Evolutionary conservation across 2,329 filamentous ascomycete species (phyloP).

Genomic region (Talaromyces sp.): DNA sequence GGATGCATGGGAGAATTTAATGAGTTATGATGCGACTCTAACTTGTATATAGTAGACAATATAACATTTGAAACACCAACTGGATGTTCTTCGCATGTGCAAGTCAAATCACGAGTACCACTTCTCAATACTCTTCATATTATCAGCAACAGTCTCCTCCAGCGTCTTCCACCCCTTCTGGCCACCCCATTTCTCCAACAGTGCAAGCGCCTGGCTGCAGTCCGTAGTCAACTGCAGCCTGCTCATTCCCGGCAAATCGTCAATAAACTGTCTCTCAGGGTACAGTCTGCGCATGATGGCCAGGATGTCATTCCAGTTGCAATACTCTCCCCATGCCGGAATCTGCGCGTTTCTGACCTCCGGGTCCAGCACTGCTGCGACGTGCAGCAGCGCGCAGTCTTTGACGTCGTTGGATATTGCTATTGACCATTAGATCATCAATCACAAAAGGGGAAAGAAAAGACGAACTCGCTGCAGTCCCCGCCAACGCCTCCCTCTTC

Average conservation of each 20-base stretch:
- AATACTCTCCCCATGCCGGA: conserved; percentile 3
- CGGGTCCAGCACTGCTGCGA: conserved; percentile 5
- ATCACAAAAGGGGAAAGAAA: neutral
- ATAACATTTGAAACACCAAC: no score
- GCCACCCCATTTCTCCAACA: conserved; percentile 6
- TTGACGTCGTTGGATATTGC: conserved; percentile 3
- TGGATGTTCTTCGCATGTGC: no score
- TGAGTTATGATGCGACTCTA: neutral
- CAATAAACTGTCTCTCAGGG: conserved; percentile 2
- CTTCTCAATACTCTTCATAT: neutral
- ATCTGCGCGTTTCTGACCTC: conserved; percentile 1
- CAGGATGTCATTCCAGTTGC: conserved; percentile 7
- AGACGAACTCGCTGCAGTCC: neutral
- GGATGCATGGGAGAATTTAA: neutral
- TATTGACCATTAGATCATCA: neutral
- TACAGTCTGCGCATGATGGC: conserved; percentile 6
- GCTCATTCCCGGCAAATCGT: neutral
- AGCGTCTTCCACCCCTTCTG: conserved; percentile 4
- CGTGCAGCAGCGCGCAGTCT: conserved; percentile 5
- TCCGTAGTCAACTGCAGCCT: conserved; percentile 1
- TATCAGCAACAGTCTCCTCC: neutral
- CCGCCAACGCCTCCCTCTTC: neutral
- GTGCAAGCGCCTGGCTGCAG: neutral
- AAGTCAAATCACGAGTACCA: neutral
- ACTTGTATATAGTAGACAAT: no score